Conservation (phyloP, 495 filamentous ascomycete species). For the Massariosphaeria phaeospora region DNA sequence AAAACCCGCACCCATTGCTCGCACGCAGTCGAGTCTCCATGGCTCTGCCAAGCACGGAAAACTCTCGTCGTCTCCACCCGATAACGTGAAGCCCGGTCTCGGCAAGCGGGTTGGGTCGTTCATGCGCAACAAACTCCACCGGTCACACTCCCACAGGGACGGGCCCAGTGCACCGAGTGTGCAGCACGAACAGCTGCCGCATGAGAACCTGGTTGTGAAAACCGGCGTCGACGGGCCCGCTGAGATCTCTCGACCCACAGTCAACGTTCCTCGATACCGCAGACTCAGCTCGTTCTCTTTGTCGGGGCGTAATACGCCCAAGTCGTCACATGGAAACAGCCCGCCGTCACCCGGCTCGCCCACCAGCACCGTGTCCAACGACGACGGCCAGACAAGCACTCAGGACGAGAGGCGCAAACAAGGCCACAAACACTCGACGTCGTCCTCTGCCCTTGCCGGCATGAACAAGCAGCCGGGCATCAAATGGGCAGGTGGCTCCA, state of each 20-base stretch:
- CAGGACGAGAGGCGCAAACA: background rate
- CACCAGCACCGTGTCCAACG: slow-evolving; percentile 32
- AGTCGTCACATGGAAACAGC: slow-evolving; percentile 26
- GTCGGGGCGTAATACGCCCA: slow-evolving; percentile 25
- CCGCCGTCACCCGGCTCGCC: slow-evolving; percentile 33
- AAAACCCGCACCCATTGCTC: slow-evolving; percentile 6
- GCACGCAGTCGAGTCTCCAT: slow-evolving; percentile 7
- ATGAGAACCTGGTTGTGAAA: slow-evolving; percentile 15
- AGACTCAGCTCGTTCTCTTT: slow-evolving; percentile 29
- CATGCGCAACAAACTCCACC: slow-evolving; percentile 24
- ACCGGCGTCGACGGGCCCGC: slow-evolving; percentile 19
- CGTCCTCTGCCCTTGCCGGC: slow-evolving; percentile 18
- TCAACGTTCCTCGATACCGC: slow-evolving; percentile 21
- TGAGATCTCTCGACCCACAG: slow-evolving; percentile 10
- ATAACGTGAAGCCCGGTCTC: slow-evolving; percentile 19
- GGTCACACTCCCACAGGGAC: slow-evolving; percentile 16
- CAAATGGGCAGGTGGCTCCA: slow-evolving; percentile 14
- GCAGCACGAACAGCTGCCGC: background rate
- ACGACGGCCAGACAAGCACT: slow-evolving; percentile 5
- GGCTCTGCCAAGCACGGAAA: background rate
- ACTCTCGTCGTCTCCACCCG: background rate
- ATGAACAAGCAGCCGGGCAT: slow-evolving; percentile 16
- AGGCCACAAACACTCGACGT: slow-evolving; percentile 27
- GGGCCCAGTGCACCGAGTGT: slow-evolving; percentile 1
- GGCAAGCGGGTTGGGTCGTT: slow-evolving; percentile 25